Evolutionary conservation across 2,329 filamentous ascomycete genomes (phyloP), one percentile per base, ranked within the genome.

Genomic region (Xylariaceae sp.): DNA sequence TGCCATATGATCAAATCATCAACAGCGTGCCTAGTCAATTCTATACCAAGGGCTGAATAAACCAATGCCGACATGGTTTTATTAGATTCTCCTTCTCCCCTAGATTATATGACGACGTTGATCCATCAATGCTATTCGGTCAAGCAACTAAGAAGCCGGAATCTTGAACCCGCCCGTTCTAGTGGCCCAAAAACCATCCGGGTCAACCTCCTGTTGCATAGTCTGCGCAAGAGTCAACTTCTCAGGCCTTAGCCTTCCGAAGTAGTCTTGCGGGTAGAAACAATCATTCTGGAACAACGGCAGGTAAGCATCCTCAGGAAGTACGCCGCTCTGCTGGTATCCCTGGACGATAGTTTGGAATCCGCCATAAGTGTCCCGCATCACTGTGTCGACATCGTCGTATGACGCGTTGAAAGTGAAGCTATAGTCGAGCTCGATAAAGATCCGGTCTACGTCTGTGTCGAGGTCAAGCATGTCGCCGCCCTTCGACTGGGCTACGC

Each of bases 251-350:
- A 75, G 47, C 38, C 72, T 58, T 2, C 65, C 69, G 41, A 66
- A 74, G 56, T 72, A 73, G 46, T 75, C 71, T 58, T 75, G 67
- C 17, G 64, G 52, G 46, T 66, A 69, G 55, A 68, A 73, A 10
- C 63, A 67, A 44, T 75, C 70, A 55, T 75, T 75, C 65, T 70
- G 68, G 56, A 73, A 74, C 10, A 75, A 54, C 11, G 72, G 72
- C 44, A 71, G 58, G 49, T 70, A 72, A 2, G 59, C 66, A 22
- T 67, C 60, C 5, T 55, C 50, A 14, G 65, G 60, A 40, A 74
- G 51, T 27, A 60, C 53, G 30, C 67, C 68, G 19, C 66, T 62
- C 14, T 54, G 58, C 48, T 70, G 60, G 52, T 65, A 67, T 12
- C 57, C 56, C 45, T 59, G 39, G 4, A 68, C 64, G n/a, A 62